A percentile compares a stretch with the other conserved stretches of the same genome.
phyloP scores from a whole-genome alignment of 2,329 filamentous ascomycete species.

The Pyricularia sp. region DNA sequence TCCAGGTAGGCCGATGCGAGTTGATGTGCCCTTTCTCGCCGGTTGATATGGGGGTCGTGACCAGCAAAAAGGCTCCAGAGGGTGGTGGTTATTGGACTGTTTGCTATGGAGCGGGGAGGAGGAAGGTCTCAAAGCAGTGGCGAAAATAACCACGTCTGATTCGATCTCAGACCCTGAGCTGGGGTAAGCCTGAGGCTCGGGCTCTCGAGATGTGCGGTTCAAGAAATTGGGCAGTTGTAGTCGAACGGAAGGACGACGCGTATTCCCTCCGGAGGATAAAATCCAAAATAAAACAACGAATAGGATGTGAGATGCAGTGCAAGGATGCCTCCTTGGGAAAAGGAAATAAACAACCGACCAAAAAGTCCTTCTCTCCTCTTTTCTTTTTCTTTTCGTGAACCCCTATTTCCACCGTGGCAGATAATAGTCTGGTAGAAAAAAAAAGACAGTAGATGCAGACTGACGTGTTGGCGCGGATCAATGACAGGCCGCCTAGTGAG shows the following conservation, averaged over 20 bases:
- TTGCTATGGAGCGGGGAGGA: not conserved
- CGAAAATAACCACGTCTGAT: not conserved
- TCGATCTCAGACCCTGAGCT: not conserved
- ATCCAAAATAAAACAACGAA: not conserved
- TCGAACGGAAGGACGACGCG: constrained; percentile 1
- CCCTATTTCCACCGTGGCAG: not conserved
- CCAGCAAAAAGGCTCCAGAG: not conserved
- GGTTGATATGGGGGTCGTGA: not conserved
- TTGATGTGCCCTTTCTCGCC: not conserved
- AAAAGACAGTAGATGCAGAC: not conserved
- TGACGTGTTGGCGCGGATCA: not conserved
- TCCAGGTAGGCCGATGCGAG: not conserved
- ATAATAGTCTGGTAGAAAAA: not conserved
- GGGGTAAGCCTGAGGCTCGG: not conserved
- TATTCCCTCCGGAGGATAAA: not conserved
- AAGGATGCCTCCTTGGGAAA: not conserved
- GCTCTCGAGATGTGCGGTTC: too few species aligned
- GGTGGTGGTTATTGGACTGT: not conserved
- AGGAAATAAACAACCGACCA: not conserved
- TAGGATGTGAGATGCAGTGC: not conserved
- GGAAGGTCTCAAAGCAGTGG: not conserved
- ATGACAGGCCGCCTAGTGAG: not conserved
- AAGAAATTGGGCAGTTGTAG: not conserved
- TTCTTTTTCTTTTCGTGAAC: not conserved
- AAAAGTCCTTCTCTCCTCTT: not conserved